Conservation (phyloP, 331 rosid genomes). For the Malus hybrid region DNA sequence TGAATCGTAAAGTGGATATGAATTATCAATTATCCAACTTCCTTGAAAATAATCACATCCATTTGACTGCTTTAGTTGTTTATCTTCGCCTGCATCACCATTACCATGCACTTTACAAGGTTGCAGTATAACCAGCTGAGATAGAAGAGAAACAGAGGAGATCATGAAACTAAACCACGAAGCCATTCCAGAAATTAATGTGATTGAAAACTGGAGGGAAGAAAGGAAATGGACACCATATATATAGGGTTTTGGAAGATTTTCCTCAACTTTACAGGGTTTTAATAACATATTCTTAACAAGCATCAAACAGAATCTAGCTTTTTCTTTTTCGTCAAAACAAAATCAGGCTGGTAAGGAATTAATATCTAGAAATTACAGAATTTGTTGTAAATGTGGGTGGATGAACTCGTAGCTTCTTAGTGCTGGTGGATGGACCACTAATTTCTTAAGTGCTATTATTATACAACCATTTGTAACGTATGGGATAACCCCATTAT, state of each 20-base stretch:
- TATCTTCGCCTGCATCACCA: not conserved
- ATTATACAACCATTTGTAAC: no score
- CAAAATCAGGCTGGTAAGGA: no score
- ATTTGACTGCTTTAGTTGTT: not conserved
- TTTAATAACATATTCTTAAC: not conserved
- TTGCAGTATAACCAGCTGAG: not conserved
- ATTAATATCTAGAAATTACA: no score
- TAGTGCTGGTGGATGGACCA: no score
- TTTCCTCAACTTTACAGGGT: not conserved
- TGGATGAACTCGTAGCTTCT: no score
- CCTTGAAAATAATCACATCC: slow-evolving; percentile 24
- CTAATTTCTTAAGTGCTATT: no score
- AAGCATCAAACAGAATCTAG: not conserved
- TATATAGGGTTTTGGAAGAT: not conserved
- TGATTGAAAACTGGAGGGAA: not conserved
- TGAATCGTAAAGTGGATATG: slow-evolving; percentile 27
- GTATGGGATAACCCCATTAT: no score
- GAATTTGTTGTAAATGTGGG: no score
- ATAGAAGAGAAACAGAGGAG: not conserved
- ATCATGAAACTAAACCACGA: not conserved
- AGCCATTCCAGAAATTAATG: not conserved
- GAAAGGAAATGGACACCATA: not conserved
- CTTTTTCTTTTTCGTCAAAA: not conserved
- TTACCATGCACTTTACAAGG: not conserved
- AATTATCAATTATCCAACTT: slow-evolving; percentile 30